Base-by-base conservation (phyloP, 345 rosid species). In the Jatropha curcas region DNA sequence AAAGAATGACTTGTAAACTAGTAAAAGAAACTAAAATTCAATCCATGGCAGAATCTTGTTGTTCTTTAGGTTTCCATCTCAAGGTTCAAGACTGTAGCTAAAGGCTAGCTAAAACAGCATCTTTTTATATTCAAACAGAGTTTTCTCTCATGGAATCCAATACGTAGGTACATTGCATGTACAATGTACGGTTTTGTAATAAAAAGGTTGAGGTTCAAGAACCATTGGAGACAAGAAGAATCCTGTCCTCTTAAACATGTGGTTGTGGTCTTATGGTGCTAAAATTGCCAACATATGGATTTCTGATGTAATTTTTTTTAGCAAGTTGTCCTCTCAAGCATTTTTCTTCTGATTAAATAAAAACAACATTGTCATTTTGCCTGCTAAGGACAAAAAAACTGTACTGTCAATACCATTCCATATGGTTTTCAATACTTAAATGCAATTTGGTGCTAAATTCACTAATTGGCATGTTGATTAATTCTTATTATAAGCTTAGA, bases 401-500 rank as follows among this genome's bases (percentile, higher is more conserved):
- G 62, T 30, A 65, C 39, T 65, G 52, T 30, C 66, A 63, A 45
- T 37, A 20, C 45, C 17, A 30, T 37, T 43, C 53, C 67, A 13
- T 48, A 53, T 61, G 41, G 46, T 59, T 74, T 70, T 13, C 69
- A 45, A 4, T 34, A 31, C 24, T 30, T 12, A 4, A 20, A 20
- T 51, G 20, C 27, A 59, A 59, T 4, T n/a, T 31, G 43, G 22
- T 10, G 66, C 27, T 19, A 24, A 30, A 51, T 20, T 35, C 3
- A 48, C 61, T 31, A 25, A 2, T 19, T 12, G 48, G 52, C 19
- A 11, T n/a, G 24, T 63, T n/a, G n/a, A 27, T 25, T 43, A 20
- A 56, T 73, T 63, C 60, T 7, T 46, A 45, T 17, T 31, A 45
- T 22, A 35, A 55, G 72, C 78, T 76, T 73, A 77, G 81, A 77